phyloP scores from a whole-genome alignment of 352 stramenopile species.

The Phytophthora citrophthora region DNA sequence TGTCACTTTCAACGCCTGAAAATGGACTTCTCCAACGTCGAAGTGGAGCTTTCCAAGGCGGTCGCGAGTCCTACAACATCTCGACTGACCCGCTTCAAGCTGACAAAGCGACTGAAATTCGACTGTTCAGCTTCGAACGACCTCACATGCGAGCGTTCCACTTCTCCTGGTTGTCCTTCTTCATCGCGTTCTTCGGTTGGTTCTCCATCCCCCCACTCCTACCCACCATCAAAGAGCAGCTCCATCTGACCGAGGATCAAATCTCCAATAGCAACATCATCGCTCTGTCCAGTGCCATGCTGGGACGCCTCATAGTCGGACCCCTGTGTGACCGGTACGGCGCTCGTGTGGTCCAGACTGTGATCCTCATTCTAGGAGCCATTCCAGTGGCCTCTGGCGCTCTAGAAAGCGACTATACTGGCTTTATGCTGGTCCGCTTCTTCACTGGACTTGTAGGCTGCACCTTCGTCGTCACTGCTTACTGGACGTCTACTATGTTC shows the following conservation, averaged over 20 bases:
- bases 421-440: conserved; percentile 85
- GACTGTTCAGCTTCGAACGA: conserved; percentile 32
- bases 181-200: conserved; percentile 95
- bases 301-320: conserved; percentile 90
- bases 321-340: conserved; percentile 94
- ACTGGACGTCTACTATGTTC: conserved; percentile 95
- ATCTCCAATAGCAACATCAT: conserved; percentile 92
- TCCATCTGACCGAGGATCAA: conserved; percentile 80
- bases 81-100: conserved; percentile 42
- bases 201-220: conserved; percentile 76
- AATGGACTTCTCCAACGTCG: not conserved
- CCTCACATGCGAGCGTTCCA: conserved; percentile 81
- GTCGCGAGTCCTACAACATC: conserved; percentile 18
- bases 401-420: conserved; percentile 70
- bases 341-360: conserved; percentile 75
- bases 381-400: conserved; percentile 84
- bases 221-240: conserved; percentile 25
- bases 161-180: conserved; percentile 92
- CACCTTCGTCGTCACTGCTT: conserved; percentile 93
- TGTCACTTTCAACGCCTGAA: not conserved
- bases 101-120: conserved; percentile 34
- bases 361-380: conserved; percentile 74
- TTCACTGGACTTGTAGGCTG: conserved; percentile 93
- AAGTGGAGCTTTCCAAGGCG: not conserved
- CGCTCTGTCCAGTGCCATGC: conserved; percentile 86